These are phyloP conservation scores for Termitomyces heimii DNA, from an alignment of 768 basidiomycete species.

Conservation along the genomic window DNA sequence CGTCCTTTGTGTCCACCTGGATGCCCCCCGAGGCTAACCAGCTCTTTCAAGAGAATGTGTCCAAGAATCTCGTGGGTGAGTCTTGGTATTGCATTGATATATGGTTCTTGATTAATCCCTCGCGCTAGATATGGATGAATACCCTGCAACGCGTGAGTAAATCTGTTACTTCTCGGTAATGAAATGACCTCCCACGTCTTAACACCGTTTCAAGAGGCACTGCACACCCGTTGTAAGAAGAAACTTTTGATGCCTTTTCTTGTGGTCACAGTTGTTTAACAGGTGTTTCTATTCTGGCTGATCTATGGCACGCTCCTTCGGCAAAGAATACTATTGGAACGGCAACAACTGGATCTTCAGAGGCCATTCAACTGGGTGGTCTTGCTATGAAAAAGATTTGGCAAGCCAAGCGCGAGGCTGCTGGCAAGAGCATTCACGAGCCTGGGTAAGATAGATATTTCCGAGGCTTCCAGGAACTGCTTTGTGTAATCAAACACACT, in stretches of 20 bases:
- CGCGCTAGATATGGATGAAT: constrained; percentile 46
- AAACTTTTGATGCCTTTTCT: not conserved
- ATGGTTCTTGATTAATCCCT: not conserved
- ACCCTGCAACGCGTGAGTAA: constrained; percentile 49
- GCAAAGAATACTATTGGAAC: constrained; percentile 60
- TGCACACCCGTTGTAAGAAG: constrained; percentile 44
- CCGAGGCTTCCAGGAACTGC: not conserved
- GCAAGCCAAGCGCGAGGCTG: constrained; percentile 61
- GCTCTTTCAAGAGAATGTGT: constrained; percentile 56
- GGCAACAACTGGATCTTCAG: constrained; percentile 66
- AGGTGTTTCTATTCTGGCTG: constrained; percentile 48
- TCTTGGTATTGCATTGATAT: not conserved
- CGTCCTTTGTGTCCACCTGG: constrained; percentile 59
- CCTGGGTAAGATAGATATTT: constrained; percentile 50
- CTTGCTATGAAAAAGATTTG: constrained; percentile 71
- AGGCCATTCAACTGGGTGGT: constrained; percentile 72
- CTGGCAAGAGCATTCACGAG: constrained; percentile 67
- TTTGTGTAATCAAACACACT: not conserved
- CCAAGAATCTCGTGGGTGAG: constrained; percentile 56
- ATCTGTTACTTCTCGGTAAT: not conserved
- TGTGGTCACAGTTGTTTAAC: not conserved
- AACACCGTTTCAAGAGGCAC: constrained; percentile 27
- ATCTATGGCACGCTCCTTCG: constrained; percentile 66
- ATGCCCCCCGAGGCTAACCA: constrained; percentile 48
- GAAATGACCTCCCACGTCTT: not conserved